Evolutionary conservation across 176 grass and related monocot genomes (phyloP).

Genomic region (Carex littledalei): DNA sequence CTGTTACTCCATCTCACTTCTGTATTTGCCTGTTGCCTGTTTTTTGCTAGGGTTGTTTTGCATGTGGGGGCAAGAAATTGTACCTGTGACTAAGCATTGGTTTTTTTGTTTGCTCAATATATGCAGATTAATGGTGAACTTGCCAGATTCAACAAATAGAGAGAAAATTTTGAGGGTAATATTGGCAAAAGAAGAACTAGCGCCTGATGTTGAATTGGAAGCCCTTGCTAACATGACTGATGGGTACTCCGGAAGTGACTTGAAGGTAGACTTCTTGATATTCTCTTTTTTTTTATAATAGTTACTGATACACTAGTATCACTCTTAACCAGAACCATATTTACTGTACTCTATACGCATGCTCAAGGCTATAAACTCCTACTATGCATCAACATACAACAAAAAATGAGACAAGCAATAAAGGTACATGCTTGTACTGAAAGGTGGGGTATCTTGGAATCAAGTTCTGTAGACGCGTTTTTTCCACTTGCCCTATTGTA

Average conservation of each 20-base stretch:
- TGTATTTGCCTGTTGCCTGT: neutral
- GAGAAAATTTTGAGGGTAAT: constrained; percentile 97
- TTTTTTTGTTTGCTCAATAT: neutral
- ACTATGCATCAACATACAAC: neutral
- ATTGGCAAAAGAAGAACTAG: constrained; percentile 90
- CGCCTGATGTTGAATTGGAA: constrained; percentile 54
- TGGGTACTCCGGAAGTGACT: constrained; percentile 98
- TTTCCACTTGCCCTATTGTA: neutral
- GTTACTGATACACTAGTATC: neutral
- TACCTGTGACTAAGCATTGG: neutral
- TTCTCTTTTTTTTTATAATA: neutral
- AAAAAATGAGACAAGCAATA: neutral
- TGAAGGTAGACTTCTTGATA: constrained; percentile 58
- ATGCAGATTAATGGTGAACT: constrained; percentile 99
- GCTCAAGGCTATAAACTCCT: neutral
- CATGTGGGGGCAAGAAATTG: neutral
- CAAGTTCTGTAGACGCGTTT: neutral
- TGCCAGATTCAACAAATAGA: constrained; percentile 88
- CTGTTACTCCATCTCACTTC: neutral
- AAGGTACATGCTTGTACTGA: neutral
- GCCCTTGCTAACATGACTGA: constrained; percentile 89
- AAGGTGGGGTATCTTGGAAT: neutral
- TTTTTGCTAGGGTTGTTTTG: neutral
- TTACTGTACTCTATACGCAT: neutral
- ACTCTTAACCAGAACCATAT: neutral